Base-by-base conservation (phyloP, 768 basidiomycete species). In the Cystobasidium tubakii region DNA sequence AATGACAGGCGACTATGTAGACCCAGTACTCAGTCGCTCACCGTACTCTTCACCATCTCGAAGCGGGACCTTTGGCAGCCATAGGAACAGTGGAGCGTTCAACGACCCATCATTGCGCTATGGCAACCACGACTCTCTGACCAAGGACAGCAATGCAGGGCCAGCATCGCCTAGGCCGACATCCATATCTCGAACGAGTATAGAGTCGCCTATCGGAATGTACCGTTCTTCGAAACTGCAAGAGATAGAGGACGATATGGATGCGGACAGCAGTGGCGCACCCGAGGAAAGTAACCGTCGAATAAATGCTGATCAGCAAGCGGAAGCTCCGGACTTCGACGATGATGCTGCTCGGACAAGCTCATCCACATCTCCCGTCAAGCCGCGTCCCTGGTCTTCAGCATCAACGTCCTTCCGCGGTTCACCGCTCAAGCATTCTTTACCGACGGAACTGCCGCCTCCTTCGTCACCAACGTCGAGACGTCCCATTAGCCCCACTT, bases 1-100 rank as follows among this genome's bases (percentile, higher is more conserved):
- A 21, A 70, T 71, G 67, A 46, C 53, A 12, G 74, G 67, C 15
- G 74, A 75, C 21, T 75, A 75, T 60, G 36, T 23, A 4, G 74
- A 75, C 44, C 74, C 62, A 10, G 10, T 73, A n/a, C 66, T 70
- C 64, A 53, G 29, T 50, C 60, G 55, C 15, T 65, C 76, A 34
- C 62, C 53, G 15, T 69, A 65, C 74, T 43, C 70, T 1, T 54
- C 64, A n/a, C 34, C 55, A 34, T 25, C 53, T 42, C 19, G 63
- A 25, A 50, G 33, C 36, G 62, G 42, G 64, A 31, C 27, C 23
- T 15, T 1, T 42, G 1, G 44, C 66, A 25, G 53, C 46, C 21
- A 50, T 21, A 15, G 46, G 17, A 54, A 39, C 27, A 72, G 60
- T 21, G 34, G 54, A 13, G 23, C 54, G 13, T 72, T 55, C 34